Conservation (phyloP, 208 protist species). For the Leishmania braziliensis region DNA sequence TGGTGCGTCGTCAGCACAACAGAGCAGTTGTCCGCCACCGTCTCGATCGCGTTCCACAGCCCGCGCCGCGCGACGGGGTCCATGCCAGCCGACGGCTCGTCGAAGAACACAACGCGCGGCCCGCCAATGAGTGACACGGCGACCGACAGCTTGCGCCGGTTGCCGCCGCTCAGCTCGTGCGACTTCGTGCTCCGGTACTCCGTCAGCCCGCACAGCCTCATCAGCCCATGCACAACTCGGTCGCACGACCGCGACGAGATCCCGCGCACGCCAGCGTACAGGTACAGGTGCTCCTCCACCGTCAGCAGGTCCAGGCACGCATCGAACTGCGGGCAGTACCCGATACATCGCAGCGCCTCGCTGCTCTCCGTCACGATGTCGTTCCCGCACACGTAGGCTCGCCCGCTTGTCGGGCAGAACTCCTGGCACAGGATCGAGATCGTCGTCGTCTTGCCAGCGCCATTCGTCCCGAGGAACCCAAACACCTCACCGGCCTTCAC, state of each 20-base stretch:
- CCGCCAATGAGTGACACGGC: conserved; percentile 87
- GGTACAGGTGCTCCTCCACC: conserved; percentile 76
- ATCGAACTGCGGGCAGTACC: conserved; percentile 95
- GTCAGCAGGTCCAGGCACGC: conserved; percentile 90
- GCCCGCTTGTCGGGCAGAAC: conserved; percentile 66
- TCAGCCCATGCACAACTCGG: conserved; percentile 35
- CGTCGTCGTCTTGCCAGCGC: conserved; percentile 87
- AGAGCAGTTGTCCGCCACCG: conserved; percentile 63
- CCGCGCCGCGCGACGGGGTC: conserved; percentile 79
- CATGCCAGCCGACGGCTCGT: conserved; percentile 91
- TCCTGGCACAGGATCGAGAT: conserved; percentile 84
- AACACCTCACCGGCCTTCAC: conserved; percentile 80
- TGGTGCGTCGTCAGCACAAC: conserved; percentile 93
- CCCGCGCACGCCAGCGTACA: conserved; percentile 40
- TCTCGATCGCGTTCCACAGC: conserved; percentile 80
- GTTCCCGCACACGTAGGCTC: conserved; percentile 54
- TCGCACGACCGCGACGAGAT: conserved; percentile 20
- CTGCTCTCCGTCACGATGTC: conserved; percentile 53
- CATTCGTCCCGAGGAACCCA: conserved; percentile 90
- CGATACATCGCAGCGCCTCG: conserved; percentile 57
- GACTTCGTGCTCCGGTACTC: conserved; percentile 40
- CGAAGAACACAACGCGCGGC: conserved; percentile 71
- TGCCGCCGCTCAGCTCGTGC: conserved; percentile 70
- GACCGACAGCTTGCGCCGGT: conserved; percentile 83
- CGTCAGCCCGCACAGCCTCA: conserved; percentile 48